Conservation (phyloP, 768 basidiomycete genomes). For the Termitomyces sp. region DNA sequence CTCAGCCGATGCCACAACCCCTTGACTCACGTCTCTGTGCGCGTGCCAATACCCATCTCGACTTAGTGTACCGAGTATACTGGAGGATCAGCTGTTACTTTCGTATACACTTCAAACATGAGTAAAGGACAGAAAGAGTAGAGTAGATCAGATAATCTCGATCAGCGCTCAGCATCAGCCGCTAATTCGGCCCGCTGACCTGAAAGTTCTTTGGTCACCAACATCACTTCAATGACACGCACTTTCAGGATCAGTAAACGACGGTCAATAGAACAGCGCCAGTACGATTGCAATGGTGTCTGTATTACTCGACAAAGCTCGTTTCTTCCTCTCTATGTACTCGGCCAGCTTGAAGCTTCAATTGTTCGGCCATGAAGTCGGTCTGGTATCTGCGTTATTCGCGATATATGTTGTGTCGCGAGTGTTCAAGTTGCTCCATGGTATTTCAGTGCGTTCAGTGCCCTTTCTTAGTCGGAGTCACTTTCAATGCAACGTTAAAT, state of each 20-base stretch:
- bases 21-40: too few relatives aligned
- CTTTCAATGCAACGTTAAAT: neutral
- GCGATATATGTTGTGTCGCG: slow-evolving; percentile 25
- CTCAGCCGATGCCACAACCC: too few relatives aligned
- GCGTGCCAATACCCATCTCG: too few relatives aligned
- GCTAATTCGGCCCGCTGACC: neutral
- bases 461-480: neutral
- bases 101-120: too few relatives aligned
- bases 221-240: neutral
- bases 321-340: neutral
- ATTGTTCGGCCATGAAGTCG: slow-evolving; percentile 12
- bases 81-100: too few relatives aligned
- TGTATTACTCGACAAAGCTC: neutral
- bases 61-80: too few relatives aligned
- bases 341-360: neutral
- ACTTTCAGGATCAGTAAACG: neutral
- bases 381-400: slow-evolving; percentile 11
- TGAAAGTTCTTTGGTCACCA: neutral
- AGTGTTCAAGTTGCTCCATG: slow-evolving; percentile 22
- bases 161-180: neutral
- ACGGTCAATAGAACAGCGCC: neutral
- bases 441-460: slow-evolving; percentile 22
- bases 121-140: too few relatives aligned
- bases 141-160: too few relatives aligned
- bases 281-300: neutral